Conservation (phyloP, 2,329 filamentous ascomycete genomes). For the Talaromyces sp. region DNA sequence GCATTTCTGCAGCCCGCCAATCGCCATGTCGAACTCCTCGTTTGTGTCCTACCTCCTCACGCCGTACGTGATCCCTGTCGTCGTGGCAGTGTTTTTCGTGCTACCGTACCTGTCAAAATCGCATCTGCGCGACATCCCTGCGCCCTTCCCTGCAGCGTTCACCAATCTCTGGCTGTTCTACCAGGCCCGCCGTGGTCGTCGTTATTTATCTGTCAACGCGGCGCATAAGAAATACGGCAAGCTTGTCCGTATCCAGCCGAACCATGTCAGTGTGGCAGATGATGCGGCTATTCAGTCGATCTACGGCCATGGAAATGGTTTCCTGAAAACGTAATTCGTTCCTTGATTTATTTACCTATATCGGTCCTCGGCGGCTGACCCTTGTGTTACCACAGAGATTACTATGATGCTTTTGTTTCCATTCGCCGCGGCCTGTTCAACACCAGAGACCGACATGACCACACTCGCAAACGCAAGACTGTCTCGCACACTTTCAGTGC, state of each 20-base stretch:
- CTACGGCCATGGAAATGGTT: slow-evolving; percentile 75
- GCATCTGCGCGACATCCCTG: slow-evolving; percentile 47
- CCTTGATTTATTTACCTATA: not conserved
- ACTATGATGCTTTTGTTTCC: slow-evolving; percentile 87
- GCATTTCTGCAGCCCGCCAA: not conserved
- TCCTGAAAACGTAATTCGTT: slow-evolving; percentile 59
- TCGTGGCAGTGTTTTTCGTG: slow-evolving; percentile 50
- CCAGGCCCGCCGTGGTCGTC: slow-evolving; percentile 58
- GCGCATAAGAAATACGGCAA: slow-evolving; percentile 70
- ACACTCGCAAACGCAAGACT: slow-evolving; percentile 83
- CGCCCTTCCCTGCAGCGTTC: slow-evolving; percentile 55
- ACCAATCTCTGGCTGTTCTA: slow-evolving; percentile 75
- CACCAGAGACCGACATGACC: slow-evolving; percentile 72
- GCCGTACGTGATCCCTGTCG: slow-evolving; percentile 40
- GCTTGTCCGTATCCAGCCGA: slow-evolving; percentile 76
- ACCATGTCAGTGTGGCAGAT: slow-evolving; percentile 77
- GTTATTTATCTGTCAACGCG: slow-evolving; percentile 61
- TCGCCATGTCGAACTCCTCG: slow-evolving; percentile 3
- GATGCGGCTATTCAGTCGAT: slow-evolving; percentile 68
- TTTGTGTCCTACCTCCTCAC: slow-evolving; percentile 17
- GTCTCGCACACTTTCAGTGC: slow-evolving; percentile 80
- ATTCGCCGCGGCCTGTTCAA: slow-evolving; percentile 85
- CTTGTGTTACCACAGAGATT: slow-evolving; percentile 51
- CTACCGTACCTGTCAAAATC: slow-evolving; percentile 53
- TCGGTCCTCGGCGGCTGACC: not conserved